Percentiles rank a stretch among this genome's conserved stretches.
phyloP scores from a whole-genome alignment of 2,329 filamentous ascomycete genomes.

The Clarireedia monteithiana region DNA sequence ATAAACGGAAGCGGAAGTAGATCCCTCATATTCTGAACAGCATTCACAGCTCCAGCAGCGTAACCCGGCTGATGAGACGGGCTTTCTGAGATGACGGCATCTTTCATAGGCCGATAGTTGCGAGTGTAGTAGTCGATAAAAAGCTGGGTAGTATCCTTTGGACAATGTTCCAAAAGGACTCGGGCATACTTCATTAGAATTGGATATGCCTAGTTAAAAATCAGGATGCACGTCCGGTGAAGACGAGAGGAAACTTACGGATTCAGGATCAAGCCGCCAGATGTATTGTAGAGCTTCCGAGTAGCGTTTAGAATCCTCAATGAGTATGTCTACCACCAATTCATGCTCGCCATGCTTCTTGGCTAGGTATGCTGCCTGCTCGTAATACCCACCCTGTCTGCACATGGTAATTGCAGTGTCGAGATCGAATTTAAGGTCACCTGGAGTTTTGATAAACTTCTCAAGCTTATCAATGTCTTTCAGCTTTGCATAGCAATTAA shows the following conservation, averaged over 20 bases:
- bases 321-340: constrained; percentile 87
- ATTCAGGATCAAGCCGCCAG: constrained; percentile 73
- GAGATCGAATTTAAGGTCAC: constrained; percentile 90
- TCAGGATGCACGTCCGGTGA: constrained; percentile 5
- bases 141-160: constrained; percentile 71
- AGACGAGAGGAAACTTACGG: constrained; percentile 41
- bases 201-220: constrained; percentile 57
- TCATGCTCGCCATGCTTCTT: constrained; percentile 92
- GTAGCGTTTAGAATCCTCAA: constrained; percentile 91
- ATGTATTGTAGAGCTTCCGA: constrained; percentile 85
- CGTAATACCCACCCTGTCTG: constrained; percentile 90
- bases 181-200: constrained; percentile 94
- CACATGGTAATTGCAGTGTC: constrained; percentile 98
- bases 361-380: constrained; percentile 92
- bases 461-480: constrained; percentile 97
- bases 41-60: constrained; percentile 52
- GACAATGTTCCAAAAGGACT: constrained; percentile 80
- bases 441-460: constrained; percentile 91
- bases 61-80: constrained; percentile 22
- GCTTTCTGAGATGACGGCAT: constrained; percentile 32
- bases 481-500: constrained; percentile 97
- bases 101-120: constrained; percentile 65
- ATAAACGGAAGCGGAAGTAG: constrained; percentile 82
- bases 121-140: constrained; percentile 96
- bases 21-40: constrained; percentile 78